Percentiles rank a stretch among this genome's conserved stretches.
These are phyloP conservation scores for Exophiala viscosa DNA, from an alignment of 2,329 filamentous ascomycete species.

Conservation along the genomic window DNA sequence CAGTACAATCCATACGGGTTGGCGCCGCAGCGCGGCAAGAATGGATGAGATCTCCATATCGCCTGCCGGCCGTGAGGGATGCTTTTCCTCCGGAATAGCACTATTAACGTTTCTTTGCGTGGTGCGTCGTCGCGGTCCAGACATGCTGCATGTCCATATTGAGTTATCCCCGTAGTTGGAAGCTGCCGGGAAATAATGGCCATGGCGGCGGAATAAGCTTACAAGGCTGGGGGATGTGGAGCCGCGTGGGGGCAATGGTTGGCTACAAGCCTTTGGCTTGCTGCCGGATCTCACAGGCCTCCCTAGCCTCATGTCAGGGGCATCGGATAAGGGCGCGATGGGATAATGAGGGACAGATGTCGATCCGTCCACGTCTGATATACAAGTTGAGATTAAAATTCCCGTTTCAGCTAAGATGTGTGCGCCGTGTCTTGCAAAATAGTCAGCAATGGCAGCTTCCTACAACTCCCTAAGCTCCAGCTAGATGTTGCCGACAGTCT, in stretches of 20 bases:
- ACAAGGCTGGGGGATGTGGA: neutral
- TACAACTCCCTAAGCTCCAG: neutral
- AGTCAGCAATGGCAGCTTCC: too few species aligned
- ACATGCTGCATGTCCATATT: slow-evolving; percentile 6
- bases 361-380: too few species aligned
- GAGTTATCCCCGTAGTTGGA: neutral
- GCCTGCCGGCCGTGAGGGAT: neutral
- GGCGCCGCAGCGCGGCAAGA: slow-evolving; percentile 20
- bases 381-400: too few species aligned
- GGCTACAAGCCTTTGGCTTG: too few species aligned
- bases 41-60: slow-evolving; percentile 13
- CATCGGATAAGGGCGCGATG: neutral
- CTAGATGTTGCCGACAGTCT: neutral
- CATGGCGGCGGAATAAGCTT: neutral
- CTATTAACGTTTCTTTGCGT: neutral
- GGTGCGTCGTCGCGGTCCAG: slow-evolving; percentile 11
- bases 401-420: too few species aligned
- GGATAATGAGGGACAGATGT: neutral
- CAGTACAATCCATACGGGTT: slow-evolving; percentile 49
- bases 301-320: neutral
- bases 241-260: too few species aligned
- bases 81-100: neutral
- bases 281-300: neutral
- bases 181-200: neutral
- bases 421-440: too few species aligned